A percentile compares a stretch with the other conserved stretches of the same genome.
These are phyloP conservation scores for Imleria badia DNA, from an alignment of 768 basidiomycete genomes.

Conservation along the genomic window DNA sequence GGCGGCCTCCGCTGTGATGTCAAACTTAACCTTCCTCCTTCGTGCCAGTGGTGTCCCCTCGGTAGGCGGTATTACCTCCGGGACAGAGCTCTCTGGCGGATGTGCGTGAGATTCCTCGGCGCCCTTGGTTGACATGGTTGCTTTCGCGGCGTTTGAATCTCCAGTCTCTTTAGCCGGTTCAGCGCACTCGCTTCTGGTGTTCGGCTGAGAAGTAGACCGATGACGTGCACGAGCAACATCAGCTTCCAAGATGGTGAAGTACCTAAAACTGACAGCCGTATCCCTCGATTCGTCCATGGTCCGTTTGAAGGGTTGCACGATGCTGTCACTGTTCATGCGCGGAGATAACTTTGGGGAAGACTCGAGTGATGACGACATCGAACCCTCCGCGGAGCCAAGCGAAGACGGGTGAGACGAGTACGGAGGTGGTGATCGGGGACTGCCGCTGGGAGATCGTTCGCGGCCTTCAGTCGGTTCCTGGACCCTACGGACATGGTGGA, in stretches of 20 bases:
- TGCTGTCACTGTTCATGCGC: conserved; percentile 24
- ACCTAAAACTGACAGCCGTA: conserved; percentile 47
- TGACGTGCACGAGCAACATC: conserved; percentile 35
- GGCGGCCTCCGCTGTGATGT: conserved; percentile 57
- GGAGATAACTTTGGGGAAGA: conserved; percentile 24
- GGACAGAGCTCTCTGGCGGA: conserved; percentile 20
- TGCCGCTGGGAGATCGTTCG: conserved; percentile 16
- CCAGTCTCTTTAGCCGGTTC: conserved; percentile 10
- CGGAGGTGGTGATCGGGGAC: conserved; percentile 33
- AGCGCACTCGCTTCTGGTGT: conserved; percentile 10
- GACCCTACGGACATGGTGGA: conserved; percentile 50
- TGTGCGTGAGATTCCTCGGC: conserved; percentile 8
- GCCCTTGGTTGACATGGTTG: conserved; percentile 7
- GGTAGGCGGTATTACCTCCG: conserved; percentile 27
- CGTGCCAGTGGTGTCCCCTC: conserved; percentile 42
- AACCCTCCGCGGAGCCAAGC: conserved; percentile 25
- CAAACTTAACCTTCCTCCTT: conserved; percentile 70
- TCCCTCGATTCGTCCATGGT: conserved; percentile 49
- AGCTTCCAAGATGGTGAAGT: conserved; percentile 44
- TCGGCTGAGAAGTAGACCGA: conserved; percentile 5
- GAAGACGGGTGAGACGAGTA: conserved; percentile 38
- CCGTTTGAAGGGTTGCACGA: conserved; percentile 40
- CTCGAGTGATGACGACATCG: conserved; percentile 17
- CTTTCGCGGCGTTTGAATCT: conserved; percentile 12
- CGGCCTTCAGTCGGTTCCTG: conserved; percentile 17